Evolutionary conservation across 1,139 yeast genomes (phyloP).

Genomic region (Komagataea norvegica): DNA sequence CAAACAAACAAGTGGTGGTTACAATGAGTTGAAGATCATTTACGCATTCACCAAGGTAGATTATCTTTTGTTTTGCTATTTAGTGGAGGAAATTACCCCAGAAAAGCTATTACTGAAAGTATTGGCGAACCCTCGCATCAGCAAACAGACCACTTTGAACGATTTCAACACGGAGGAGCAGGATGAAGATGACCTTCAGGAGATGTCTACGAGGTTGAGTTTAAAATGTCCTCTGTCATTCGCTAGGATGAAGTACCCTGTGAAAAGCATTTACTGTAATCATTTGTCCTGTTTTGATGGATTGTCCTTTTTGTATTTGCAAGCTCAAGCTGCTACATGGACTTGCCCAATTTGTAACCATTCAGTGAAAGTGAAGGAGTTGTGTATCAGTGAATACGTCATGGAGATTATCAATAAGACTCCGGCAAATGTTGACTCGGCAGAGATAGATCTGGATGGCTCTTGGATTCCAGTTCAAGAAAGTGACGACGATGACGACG

Average conservation of each 20-base stretch:
- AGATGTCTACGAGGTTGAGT: slow-evolving; percentile 52
- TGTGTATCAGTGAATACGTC: slow-evolving; percentile 60
- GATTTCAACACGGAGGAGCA: slow-evolving; percentile 38
- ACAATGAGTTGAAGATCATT: slow-evolving; percentile 43
- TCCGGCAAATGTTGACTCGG: slow-evolving; percentile 45
- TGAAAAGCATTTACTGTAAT: slow-evolving; percentile 51
- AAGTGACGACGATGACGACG: slow-evolving; percentile 26
- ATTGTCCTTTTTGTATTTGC: slow-evolving; percentile 52
- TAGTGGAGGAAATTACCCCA: slow-evolving; percentile 45
- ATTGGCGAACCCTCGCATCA: slow-evolving; percentile 42
- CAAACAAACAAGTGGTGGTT: slow-evolving; percentile 27
- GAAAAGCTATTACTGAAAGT: slow-evolving; percentile 34
- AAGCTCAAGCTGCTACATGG: slow-evolving; percentile 62
- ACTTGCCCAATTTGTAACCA: slow-evolving; percentile 60
- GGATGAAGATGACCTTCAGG: slow-evolving; percentile 54
- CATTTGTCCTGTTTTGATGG: slow-evolving; percentile 77
- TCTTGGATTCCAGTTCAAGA: slow-evolving; percentile 44
- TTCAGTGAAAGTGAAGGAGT: slow-evolving; percentile 41
- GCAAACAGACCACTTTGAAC: slow-evolving; percentile 40
- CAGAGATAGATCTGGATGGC: slow-evolving; percentile 54
- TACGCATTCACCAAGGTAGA: slow-evolving; percentile 49
- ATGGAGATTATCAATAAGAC: slow-evolving; percentile 44
- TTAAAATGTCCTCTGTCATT: slow-evolving; percentile 63
- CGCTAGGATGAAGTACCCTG: slow-evolving; percentile 56
- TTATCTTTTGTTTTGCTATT: slow-evolving; percentile 45